These are phyloP conservation scores for Saposhnikovia divaricata DNA, from an alignment of 129 eudicot species.

Conservation along the genomic window DNA sequence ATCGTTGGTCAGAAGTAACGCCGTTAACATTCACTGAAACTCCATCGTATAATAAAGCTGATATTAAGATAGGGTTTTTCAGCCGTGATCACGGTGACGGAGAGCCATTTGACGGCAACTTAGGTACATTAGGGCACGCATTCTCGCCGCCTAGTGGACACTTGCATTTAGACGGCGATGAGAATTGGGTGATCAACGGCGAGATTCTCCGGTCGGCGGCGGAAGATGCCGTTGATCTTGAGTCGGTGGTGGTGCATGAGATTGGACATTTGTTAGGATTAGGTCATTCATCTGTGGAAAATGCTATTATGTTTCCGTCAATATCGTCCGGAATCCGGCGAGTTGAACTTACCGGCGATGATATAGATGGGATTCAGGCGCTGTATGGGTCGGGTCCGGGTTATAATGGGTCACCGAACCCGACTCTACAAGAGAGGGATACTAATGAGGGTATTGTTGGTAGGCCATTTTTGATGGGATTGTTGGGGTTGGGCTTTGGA, in stretches of 20 bases:
- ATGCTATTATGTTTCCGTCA: constrained; percentile 63
- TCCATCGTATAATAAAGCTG: constrained; percentile 18
- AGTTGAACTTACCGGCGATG: constrained; percentile 55
- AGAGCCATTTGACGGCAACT: constrained; percentile 61
- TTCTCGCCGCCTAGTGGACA: constrained; percentile 57
- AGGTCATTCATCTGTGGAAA: constrained; percentile 54
- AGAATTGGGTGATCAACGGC: constrained; percentile 50
- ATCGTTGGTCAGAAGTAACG: constrained; percentile 65
- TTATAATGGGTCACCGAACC: constrained; percentile 23
- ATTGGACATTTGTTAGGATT: constrained; percentile 68
- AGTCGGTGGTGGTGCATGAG: constrained; percentile 73
- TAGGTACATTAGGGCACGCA: constrained; percentile 67
- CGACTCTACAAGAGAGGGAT: constrained; percentile 34
- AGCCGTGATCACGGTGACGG: constrained; percentile 73
- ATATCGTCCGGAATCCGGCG: constrained; percentile 49
- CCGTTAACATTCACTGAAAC: constrained; percentile 45
- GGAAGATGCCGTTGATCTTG: constrained; percentile 53
- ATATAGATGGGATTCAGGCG: constrained; percentile 51
- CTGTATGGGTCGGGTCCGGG: constrained; percentile 67
- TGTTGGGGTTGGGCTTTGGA: constrained; percentile 19
- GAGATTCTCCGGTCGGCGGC: constrained; percentile 19
- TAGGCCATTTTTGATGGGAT: not conserved
- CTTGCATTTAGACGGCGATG: constrained; percentile 50
- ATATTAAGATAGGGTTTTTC: constrained; percentile 52
- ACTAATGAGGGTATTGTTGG: constrained; percentile 18